Evolutionary conservation across 2,329 filamentous ascomycete species (phyloP), one percentile per base, ranked within the genome.

Genomic region (Myrmaecium sp.): DNA sequence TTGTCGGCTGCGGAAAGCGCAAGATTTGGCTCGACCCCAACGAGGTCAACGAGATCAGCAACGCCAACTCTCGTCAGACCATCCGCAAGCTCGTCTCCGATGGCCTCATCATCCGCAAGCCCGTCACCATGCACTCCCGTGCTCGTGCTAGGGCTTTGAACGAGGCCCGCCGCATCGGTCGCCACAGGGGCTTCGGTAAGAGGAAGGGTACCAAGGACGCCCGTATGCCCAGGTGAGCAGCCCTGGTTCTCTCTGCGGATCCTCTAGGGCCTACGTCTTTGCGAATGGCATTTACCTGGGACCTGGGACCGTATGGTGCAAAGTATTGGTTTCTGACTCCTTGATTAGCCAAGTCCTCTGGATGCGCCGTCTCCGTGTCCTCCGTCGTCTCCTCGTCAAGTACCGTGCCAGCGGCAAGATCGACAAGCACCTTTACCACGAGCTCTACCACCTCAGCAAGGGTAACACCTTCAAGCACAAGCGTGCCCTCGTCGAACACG

Each of bases 401-500:
- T 98, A 98, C 74, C 89, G 89, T 65, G 86, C 86, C 62, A 80
- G 79, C 55, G 91, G 91, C 64, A 98, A 98, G 80, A 98, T 98
- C 61, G 89, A 98, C 71, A 98, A 98, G 78, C 89, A 98, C 74
- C 83, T 98, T 38, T 98, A 98, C 76, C 89, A 98, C 75, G 84
- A 95, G 70, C 82, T 98, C 47, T 98, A 98, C 75, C 89, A 94
- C 66, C 70, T 92, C 60, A 89, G 80, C 77, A 98, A 98, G 84
- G 91, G 89, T 91, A 98, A 98, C 78, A 86, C 89, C 62, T 98
- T 98, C 80, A 98, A 98, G 84, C 89, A 98, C 82, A 98, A 95
- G 84, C 79, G 89, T 66, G 89, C 84, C 56, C 77, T 98, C 52
- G 83, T 98, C 60, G 89, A 98, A 75, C 89, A 98, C 71, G 89